Base-by-base conservation (phyloP, 345 rosid species). In the Citrus maxima region DNA sequence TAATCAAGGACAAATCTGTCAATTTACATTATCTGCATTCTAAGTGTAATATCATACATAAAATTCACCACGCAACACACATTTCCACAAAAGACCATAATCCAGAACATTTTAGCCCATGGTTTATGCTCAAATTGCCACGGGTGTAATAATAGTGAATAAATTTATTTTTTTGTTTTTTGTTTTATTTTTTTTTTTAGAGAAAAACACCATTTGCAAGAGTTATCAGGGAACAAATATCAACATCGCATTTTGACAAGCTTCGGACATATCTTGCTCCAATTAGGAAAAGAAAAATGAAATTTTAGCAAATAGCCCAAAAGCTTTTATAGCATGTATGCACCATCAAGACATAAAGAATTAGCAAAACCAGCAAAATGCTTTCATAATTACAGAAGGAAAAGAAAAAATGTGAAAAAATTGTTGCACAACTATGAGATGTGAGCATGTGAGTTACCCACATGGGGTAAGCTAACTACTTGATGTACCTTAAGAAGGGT, bases 401-500 rank as follows among this genome's bases (percentile, higher is more conserved):
- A 59, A 22, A 2, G 3, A 56, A 56, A 65, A 65, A 21, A 66
- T 1, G 42, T 7, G 27, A 35, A 22, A 67, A 28, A 51, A 77
- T 22, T 68, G 32, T 21, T 73, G 62, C 46, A 6, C 16, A 16
- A 10, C 10, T 13, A 35, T 30, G 2, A 14, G 22, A 30, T 66
- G 6, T 66, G 46, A 21, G 34, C 19, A 4, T 42, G 13, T 25
- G 74, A 70, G 35, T 14, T 30, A 12, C 60, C 37, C 30, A 51
- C n/a, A 67, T n/a, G 6, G 38, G 13, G 3, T 24, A 32, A 69
- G 58, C 51, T 24, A 58, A 67, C 10, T 5, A 46, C 78, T 69
- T 51, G 67, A 49, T 58, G 59, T 84, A 94, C 98, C 97, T 89
- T 91, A 37, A 96, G 92, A 80, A 96, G 92, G 64, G 81, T 83